Evolutionary conservation across 202 grass and related monocot species (phyloP).

Genomic region (Schoenoplectus tabernaemontani): DNA sequence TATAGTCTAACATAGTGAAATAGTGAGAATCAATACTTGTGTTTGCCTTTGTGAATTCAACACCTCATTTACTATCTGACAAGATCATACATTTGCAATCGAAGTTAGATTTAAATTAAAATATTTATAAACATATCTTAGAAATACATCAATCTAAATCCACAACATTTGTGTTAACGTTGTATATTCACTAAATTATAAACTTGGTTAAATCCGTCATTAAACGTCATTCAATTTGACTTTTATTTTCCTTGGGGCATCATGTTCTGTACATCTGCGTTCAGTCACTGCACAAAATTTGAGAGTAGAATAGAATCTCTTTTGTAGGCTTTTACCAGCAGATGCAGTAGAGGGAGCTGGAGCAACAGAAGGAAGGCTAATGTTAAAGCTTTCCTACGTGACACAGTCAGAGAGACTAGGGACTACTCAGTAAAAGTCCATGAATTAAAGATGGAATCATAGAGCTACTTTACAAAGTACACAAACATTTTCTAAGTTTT

Average conservation of each 20-base stretch:
- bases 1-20: no score
- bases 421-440: not conserved
- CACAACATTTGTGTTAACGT: no score
- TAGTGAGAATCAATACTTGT: no score
- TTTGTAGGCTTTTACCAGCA: not conserved
- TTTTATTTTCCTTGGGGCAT: not conserved
- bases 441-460: not conserved
- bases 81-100: no score
- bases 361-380: conserved; percentile 9
- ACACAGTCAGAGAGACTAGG: not conserved
- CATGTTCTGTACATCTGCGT: not conserved
- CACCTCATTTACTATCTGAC: no score
- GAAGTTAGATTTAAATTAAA: no score
- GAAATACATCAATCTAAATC: no score
- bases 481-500: not conserved
- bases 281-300: not conserved
- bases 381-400: not conserved
- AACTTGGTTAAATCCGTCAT: not conserved
- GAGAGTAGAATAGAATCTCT: conserved; percentile 9
- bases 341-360: not conserved
- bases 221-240: not conserved
- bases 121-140: no score
- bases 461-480: not conserved
- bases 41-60: no score
- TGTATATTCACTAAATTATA: not conserved